phyloP scores from a whole-genome alignment of 2,329 filamentous ascomycete species.

The Rutstroemia sydowiana region DNA sequence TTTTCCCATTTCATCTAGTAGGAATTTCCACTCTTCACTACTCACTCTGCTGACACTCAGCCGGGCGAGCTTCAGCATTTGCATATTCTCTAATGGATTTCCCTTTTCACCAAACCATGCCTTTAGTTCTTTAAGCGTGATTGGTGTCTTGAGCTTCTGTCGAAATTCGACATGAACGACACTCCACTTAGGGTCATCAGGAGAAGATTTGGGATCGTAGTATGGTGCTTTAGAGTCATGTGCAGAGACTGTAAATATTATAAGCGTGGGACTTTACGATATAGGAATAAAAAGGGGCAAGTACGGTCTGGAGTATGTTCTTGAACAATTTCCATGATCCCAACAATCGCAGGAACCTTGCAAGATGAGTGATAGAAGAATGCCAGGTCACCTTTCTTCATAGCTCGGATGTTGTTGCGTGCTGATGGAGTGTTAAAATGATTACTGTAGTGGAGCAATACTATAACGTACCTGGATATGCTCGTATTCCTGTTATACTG shows the following conservation, averaged over 20 bases:
- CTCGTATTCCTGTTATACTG: conserved; percentile 36
- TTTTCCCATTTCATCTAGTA: conserved; percentile 7
- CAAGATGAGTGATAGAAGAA: conserved; percentile 98
- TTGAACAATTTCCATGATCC: conserved; percentile 80
- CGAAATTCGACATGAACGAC: conserved; percentile 84
- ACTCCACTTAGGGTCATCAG: conserved; percentile 71
- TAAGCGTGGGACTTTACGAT: not conserved
- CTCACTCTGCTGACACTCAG: conserved; percentile 71
- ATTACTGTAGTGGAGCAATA: conserved; percentile 16
- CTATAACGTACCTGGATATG: conserved; percentile 37
- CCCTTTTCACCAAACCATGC: conserved; percentile 48
- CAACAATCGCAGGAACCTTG: conserved; percentile 80
- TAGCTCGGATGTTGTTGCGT: conserved; percentile 81
- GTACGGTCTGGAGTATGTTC: conserved; percentile 75
- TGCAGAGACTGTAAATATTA: conserved; percentile 38
- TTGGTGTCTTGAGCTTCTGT: conserved; percentile 66
- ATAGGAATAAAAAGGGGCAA: not conserved
- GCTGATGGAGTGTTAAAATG: conserved; percentile 39
- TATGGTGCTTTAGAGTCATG: conserved; percentile 69
- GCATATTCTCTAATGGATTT: conserved; percentile 61
- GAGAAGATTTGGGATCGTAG: conserved; percentile 70
- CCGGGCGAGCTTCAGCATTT: conserved; percentile 74
- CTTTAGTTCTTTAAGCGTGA: conserved; percentile 67
- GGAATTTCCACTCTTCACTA: conserved; percentile 48
- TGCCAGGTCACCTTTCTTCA: conserved; percentile 85